phyloP scores from a whole-genome alignment of 768 basidiomycete species.

The Boletus bicolor region DNA sequence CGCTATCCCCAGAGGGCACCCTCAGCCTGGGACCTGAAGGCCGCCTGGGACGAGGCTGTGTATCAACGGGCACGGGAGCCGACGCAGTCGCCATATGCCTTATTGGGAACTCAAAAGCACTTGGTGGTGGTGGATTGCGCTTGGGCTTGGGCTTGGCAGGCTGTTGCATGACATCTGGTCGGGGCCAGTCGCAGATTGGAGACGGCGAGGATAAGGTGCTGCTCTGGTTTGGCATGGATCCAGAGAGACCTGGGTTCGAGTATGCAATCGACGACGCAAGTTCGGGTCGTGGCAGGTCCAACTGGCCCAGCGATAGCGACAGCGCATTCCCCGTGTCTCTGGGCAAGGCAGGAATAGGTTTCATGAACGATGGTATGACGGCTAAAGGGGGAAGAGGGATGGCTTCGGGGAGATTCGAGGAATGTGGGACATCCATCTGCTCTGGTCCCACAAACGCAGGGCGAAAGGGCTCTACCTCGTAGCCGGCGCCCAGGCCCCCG shows the following conservation, averaged over 20 bases:
- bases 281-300: conserved; percentile 3
- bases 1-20: conserved; percentile 20
- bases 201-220: conserved; percentile 34
- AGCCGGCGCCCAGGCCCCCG: conserved; percentile 40
- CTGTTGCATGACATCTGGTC: conserved; percentile 34
- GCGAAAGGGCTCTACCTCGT: conserved; percentile 47
- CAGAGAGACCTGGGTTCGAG: conserved; percentile 28
- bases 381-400: conserved; percentile 23
- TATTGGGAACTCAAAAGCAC: conserved; percentile 24
- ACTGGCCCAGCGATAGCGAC: conserved; percentile 12
- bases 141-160: conserved; percentile 17
- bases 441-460: conserved; percentile 26
- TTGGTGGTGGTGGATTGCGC: conserved; percentile 15
- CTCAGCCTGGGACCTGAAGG: conserved; percentile 33
- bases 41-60: conserved; percentile 27
- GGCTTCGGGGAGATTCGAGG: conserved; percentile 23
- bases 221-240: conserved; percentile 8
- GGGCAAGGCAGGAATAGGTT: conserved; percentile 13
- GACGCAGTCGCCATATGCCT: background rate
- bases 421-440: conserved; percentile 17
- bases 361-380: conserved; percentile 15
- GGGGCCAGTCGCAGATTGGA: conserved; percentile 56
- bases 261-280: conserved; percentile 32
- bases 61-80: background rate
- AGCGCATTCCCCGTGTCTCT: background rate